Percentiles rank a stretch among this genome's conserved stretches.
phyloP scores from a whole-genome alignment of 2,329 filamentous ascomycete genomes.

The Parastagonospora avenae region DNA sequence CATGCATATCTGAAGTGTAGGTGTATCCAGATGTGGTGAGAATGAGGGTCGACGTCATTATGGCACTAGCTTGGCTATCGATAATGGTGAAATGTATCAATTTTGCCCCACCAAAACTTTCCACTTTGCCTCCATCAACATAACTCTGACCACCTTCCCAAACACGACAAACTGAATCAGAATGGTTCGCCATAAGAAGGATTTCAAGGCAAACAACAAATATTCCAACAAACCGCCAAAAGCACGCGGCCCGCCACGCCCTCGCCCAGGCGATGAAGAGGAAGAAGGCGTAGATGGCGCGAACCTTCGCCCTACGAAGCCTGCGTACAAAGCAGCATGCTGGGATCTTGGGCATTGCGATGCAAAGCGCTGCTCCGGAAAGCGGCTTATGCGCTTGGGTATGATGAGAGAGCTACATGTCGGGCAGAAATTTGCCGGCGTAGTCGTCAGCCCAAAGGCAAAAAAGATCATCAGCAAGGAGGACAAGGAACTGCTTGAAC shows the following conservation, averaged over 20 bases:
- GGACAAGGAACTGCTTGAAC: slow-evolving; percentile 79
- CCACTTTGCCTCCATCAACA: slow-evolving; percentile 1
- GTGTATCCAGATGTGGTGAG: neutral
- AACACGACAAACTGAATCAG: neutral
- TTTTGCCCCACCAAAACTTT: slow-evolving; percentile 7
- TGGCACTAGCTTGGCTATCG: slow-evolving; percentile 11
- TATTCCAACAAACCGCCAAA: slow-evolving; percentile 61
- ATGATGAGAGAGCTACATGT: slow-evolving; percentile 92
- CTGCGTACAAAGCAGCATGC: slow-evolving; percentile 88
- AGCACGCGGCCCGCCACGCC: slow-evolving; percentile 59
- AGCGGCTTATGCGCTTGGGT: slow-evolving; percentile 88
- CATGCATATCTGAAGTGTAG: neutral
- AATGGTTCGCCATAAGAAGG: slow-evolving; percentile 98
- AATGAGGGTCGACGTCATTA: neutral
- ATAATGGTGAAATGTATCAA: slow-evolving; percentile 13
- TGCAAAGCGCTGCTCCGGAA: slow-evolving; percentile 93
- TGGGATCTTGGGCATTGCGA: slow-evolving; percentile 99
- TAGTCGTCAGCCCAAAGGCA: slow-evolving; percentile 95
- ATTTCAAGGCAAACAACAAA: slow-evolving; percentile 76
- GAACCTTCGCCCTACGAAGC: slow-evolving; percentile 44
- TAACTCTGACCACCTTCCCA: neutral
- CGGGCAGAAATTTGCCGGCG: slow-evolving; percentile 87
- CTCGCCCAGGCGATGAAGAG: slow-evolving; percentile 29
- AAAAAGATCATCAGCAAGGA: slow-evolving; percentile 83
- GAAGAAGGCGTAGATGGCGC: slow-evolving; percentile 26